Evolutionary conservation across 345 rosid species (phyloP), one percentile per base, ranked within the genome.

Genomic region (Melaleuca quinquenervia): DNA sequence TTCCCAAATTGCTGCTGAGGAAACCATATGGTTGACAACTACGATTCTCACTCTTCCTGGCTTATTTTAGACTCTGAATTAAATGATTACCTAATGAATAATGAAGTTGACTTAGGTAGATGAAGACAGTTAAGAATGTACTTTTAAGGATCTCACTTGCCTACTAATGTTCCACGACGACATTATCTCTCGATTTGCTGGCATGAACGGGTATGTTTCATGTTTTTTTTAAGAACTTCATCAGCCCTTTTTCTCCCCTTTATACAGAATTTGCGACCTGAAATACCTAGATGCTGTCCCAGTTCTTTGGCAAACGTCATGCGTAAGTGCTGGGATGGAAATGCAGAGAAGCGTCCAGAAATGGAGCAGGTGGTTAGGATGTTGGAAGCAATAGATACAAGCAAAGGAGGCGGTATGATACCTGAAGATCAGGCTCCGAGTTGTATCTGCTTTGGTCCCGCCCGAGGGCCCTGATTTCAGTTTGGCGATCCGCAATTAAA

Each of bases 401-500:
- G 91, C 91, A 97, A 92, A 90, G 98, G 98, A 48, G 98, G 98
- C 49, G 99, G 99, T 88, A 97, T 97, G 99, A 96, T 96, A 85
- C 96, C 98, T 2, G 98, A 96, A 8, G 98, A 91, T 91, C 94
- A 94, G 86, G 82, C 83, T 15, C 32, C 91, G 0, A 88, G 92
- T n/a, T 97, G 98, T 86, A 92, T 97, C 88, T 97, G 99, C 84
- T 95, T 97, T 51, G 89, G 89, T 82, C 93, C 95, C 2, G 84
- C 87, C 75, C 98, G 98, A 44, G 99, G 98, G 14, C 99, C 99
- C 32, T 97, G 87, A 94, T 51, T 15, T 60, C 52, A 15, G 52
- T 20, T 84, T 2, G 52, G 10, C 0, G 11, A 20, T 44, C 29
- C 50, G 41, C 26, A 24, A 41, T 26, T 22, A 16, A 84, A 45